Evolutionary conservation across 345 rosid species (phyloP).

Genomic region (Arabis alpina): DNA sequence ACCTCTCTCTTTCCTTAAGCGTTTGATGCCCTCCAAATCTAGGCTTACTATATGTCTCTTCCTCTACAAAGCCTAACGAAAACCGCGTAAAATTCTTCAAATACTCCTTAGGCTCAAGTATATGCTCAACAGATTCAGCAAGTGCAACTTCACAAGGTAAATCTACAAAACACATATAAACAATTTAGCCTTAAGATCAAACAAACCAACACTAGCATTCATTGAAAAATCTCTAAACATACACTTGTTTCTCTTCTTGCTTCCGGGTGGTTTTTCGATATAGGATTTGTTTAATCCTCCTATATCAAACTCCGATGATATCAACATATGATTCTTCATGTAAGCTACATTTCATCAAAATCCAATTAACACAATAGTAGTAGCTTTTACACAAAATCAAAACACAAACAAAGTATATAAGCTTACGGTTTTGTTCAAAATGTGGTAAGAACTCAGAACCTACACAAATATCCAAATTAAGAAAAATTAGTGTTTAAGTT

Average conservation of each 20-base stretch:
- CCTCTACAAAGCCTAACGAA: conserved; percentile 59
- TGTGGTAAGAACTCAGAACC: conserved; percentile 42
- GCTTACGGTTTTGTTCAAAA: conserved; percentile 39
- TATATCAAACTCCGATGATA: conserved; percentile 32
- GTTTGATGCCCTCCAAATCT: conserved; percentile 91
- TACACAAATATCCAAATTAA: conserved; percentile 27
- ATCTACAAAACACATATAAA: conserved; percentile 49
- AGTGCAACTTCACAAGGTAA: conserved; percentile 66
- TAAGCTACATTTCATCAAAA: conserved; percentile 33
- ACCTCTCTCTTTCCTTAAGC: conserved; percentile 70
- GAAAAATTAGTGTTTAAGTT: background rate
- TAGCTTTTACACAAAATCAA: background rate
- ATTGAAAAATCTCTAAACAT: background rate
- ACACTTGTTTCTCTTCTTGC: conserved; percentile 45
- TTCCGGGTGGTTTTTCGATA: conserved; percentile 36
- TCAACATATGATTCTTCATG: conserved; percentile 15
- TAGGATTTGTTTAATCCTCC: conserved; percentile 39
- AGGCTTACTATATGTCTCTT: conserved; percentile 52
- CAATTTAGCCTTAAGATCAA: background rate
- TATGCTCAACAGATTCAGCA: conserved; percentile 53
- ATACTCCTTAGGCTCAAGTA: conserved; percentile 58
- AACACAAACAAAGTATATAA: background rate
- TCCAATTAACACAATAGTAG: conserved; percentile 26
- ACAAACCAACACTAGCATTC: conserved; percentile 12
- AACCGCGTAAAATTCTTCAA: conserved; percentile 59